These are phyloP conservation scores for Pichia ethanolica DNA, from an alignment of 805 yeast genomes.

Conservation along the genomic window DNA sequence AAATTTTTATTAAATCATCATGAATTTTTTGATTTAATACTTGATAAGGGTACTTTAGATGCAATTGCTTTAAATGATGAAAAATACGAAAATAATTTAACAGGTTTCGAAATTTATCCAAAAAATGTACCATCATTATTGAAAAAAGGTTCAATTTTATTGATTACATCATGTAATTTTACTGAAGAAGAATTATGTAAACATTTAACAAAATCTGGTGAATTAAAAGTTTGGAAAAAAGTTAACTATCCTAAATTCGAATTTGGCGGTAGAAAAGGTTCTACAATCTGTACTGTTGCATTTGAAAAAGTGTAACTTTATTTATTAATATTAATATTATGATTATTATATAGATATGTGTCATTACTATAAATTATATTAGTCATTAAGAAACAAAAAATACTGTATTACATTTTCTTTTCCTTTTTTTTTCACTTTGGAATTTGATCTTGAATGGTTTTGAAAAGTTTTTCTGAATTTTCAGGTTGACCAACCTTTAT, in stretches of 20 bases:
- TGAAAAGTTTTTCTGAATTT: slow-evolving; percentile 50
- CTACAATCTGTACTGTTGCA: slow-evolving; percentile 82
- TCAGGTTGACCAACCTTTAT: slow-evolving; percentile 61
- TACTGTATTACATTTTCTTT: background rate
- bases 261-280: slow-evolving; percentile 86
- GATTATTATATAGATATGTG: too few relatives aligned
- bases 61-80: slow-evolving; percentile 84
- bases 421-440: slow-evolving; percentile 13
- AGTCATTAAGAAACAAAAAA: background rate
- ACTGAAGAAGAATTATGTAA: slow-evolving; percentile 67
- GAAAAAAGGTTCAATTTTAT: slow-evolving; percentile 48
- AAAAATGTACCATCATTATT: slow-evolving; percentile 49
- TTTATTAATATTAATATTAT: too few relatives aligned
- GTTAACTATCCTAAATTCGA: slow-evolving; percentile 75
- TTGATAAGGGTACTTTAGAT: slow-evolving; percentile 95
- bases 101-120: slow-evolving; percentile 56
- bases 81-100: slow-evolving; percentile 38
- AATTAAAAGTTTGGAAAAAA: slow-evolving; percentile 53
- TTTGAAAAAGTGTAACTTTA: slow-evolving; percentile 37
- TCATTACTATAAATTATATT: background rate
- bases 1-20: slow-evolving; percentile 23
- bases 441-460: slow-evolving; percentile 36
- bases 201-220: slow-evolving; percentile 37
- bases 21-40: slow-evolving; percentile 57
- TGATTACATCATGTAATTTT: slow-evolving; percentile 90